Evolutionary conservation across 768 basidiomycete genomes (phyloP).

Genomic region (Pleurotus citrinopileatus): DNA sequence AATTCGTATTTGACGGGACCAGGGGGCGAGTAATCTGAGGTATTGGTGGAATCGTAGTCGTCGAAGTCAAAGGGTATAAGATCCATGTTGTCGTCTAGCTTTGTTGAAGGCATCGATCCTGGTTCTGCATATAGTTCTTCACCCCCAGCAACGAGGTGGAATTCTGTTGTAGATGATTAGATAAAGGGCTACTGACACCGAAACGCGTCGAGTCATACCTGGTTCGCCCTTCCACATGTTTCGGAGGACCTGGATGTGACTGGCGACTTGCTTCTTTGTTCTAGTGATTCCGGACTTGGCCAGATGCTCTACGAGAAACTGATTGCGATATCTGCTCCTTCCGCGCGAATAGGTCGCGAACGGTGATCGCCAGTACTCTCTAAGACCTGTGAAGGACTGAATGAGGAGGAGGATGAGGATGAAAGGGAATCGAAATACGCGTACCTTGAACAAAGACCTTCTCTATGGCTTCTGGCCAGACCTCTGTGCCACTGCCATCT

Average conservation of each 20-base stretch:
- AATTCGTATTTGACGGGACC: constrained; percentile 39
- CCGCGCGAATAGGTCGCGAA: constrained; percentile 77
- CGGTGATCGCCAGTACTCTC: constrained; percentile 76
- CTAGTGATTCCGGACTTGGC: constrained; percentile 66
- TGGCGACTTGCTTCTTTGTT: constrained; percentile 87
- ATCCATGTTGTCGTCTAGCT: constrained; percentile 54
- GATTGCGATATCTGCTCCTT: constrained; percentile 79
- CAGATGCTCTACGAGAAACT: constrained; percentile 82
- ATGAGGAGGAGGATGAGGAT: constrained; percentile 11
- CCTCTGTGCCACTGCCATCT: constrained; percentile 71
- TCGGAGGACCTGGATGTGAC: constrained; percentile 79
- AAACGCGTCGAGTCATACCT: constrained; percentile 37
- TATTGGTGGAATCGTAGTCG: constrained; percentile 35
- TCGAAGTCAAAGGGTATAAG: constrained; percentile 47
- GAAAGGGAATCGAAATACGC: constrained; percentile 9
- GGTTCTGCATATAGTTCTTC: constrained; percentile 64
- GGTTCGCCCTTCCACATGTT: constrained; percentile 89
- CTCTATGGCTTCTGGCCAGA: constrained; percentile 82
- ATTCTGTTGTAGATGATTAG: constrained; percentile 43
- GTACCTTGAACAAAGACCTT: constrained; percentile 73
- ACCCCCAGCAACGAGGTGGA: constrained; percentile 76
- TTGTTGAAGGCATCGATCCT: constrained; percentile 44
- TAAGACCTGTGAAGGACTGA: constrained; percentile 48
- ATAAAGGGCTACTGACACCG: constrained; percentile 14
- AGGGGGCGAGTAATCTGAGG: constrained; percentile 44